Percentiles rank a stretch among this genome's conserved stretches.
Evolutionary conservation across 176 grass and related monocot genomes (phyloP).

Genomic region (Thalia dealbata): DNA sequence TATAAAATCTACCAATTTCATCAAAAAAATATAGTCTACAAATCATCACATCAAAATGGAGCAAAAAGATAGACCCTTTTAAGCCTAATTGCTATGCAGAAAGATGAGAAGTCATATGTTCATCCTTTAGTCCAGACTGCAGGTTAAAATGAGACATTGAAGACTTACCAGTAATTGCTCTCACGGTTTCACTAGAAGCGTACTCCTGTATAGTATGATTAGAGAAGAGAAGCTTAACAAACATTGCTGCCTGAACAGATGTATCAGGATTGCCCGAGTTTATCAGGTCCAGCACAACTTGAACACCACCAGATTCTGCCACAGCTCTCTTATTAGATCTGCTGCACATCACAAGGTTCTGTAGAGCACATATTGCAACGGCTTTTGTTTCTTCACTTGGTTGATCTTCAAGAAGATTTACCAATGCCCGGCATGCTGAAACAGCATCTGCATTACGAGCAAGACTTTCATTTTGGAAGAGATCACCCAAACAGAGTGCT

Average conservation of each 20-base stretch:
- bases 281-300: slow-evolving; percentile 93
- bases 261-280: slow-evolving; percentile 99
- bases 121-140: background rate
- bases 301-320: slow-evolving; percentile 97
- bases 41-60: background rate
- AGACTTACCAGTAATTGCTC: slow-evolving; percentile 87
- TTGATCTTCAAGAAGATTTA: slow-evolving; percentile 99
- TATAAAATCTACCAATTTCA: background rate
- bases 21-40: no score
- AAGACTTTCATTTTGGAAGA: slow-evolving; percentile 95
- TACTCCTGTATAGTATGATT: slow-evolving; percentile 99
- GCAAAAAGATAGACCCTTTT: background rate
- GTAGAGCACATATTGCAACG: slow-evolving; percentile 91
- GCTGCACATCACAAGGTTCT: slow-evolving; percentile 99
- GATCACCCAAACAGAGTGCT: slow-evolving; percentile 94
- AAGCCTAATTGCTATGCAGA: background rate
- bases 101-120: background rate
- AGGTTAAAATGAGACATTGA: background rate
- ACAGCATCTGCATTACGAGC: slow-evolving; percentile 90
- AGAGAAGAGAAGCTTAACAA: slow-evolving; percentile 96
- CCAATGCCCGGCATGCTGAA: slow-evolving; percentile 88
- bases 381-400: slow-evolving; percentile 99
- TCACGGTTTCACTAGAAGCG: slow-evolving; percentile 95
- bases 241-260: slow-evolving; percentile 99
- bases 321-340: slow-evolving; percentile 98